Percentiles rank a stretch among this genome's conserved stretches.
phyloP scores from a whole-genome alignment of 768 basidiomycete genomes.

The Strobilomyces dryophilus region DNA sequence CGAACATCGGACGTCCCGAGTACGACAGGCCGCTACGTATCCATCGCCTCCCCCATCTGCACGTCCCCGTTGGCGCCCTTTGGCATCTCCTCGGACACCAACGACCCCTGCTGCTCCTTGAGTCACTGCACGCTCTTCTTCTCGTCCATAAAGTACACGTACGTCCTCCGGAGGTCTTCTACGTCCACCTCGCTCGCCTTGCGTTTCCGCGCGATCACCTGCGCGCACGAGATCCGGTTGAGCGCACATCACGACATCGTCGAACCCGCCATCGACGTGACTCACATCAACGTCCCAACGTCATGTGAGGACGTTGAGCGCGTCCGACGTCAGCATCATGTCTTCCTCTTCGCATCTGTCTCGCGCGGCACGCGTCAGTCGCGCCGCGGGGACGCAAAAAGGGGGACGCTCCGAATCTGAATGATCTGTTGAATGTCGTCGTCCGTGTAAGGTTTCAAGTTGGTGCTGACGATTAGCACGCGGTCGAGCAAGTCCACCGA shows the following conservation, averaged over 20 bases:
- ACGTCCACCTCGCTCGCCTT: slow-evolving; percentile 79
- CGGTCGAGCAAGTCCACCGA: slow-evolving; percentile 90
- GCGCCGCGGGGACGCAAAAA: too few relatives aligned
- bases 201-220: slow-evolving; percentile 79
- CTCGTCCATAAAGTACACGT: slow-evolving; percentile 90
- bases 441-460: slow-evolving; percentile 72
- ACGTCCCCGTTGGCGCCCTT: slow-evolving; percentile 28
- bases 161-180: slow-evolving; percentile 79
- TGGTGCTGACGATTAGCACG: slow-evolving; percentile 93
- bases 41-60: slow-evolving; percentile 33
- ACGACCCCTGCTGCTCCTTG: slow-evolving; percentile 72
- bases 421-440: slow-evolving; percentile 91
- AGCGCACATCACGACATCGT: slow-evolving; percentile 93
- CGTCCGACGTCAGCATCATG: slow-evolving; percentile 71
- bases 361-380: not conserved
- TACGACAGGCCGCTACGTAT: too few relatives aligned
- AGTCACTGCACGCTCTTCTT: slow-evolving; percentile 90
- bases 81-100: slow-evolving; percentile 69
- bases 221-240: slow-evolving; percentile 91
- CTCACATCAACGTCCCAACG: too few relatives aligned
- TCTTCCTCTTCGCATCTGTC: slow-evolving; percentile 86
- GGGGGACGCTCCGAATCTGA: slow-evolving; percentile 89
- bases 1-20: too few relatives aligned
- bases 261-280: slow-evolving; percentile 83
- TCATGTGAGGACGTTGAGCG: slow-evolving; percentile 72